Evolutionary conservation across 2,329 filamentous ascomycete genomes (phyloP), one percentile per base, ranked within the genome.

Genomic region (Lasiodiplodia sp.): DNA sequence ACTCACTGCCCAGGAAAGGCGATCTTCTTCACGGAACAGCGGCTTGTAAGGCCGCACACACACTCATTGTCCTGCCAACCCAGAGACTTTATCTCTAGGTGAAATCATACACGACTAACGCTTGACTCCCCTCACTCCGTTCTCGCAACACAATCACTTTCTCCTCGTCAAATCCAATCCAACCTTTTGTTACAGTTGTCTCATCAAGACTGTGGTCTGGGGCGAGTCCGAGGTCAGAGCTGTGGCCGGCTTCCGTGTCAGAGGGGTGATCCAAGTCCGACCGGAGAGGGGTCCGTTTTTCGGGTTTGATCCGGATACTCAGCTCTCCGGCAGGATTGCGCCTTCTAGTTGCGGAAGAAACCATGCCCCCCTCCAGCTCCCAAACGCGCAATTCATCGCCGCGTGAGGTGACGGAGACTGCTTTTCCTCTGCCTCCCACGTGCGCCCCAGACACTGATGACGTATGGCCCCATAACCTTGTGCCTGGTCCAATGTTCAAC

Each of bases 161-260:
- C 79, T 97, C 92, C 53, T 97, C 93, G 75, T 97, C 93, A 74
- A 97, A 97, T 0, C 92, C 93, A 10, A 97, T 89, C 88, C 91
- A 95, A 64, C 86, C 85, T 70, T 84, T 79, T 49, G 82, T 85
- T 5, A 84, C 77, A 4, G 80, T 78, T 16, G 82, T 71, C 56
- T 83, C 80, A 51, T 78, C 77, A 7, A 64, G 31, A 31, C 12
- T 38, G 28, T 25, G 44, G n/a, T 64, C 12, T n/a, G 18, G 44
- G 31, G 78, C 74, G 58, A 79, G 71, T 18, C 77, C 77, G 28
- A 82, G 72, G 5, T 79, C 78, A 55, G 75, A 68, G 4, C 75
- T 74, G 21, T 73, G 71, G 52, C 73, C 72, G n/a, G 74, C 71
- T 34, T 76, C 70, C 2, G 76, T 73, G 7, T 76, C 67, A 8